Percentiles rank a stretch among this genome's conserved stretches.
Evolutionary conservation across 192 early-diverging fungal genomes (phyloP).

Genomic region (Backusella tarrabulga): DNA sequence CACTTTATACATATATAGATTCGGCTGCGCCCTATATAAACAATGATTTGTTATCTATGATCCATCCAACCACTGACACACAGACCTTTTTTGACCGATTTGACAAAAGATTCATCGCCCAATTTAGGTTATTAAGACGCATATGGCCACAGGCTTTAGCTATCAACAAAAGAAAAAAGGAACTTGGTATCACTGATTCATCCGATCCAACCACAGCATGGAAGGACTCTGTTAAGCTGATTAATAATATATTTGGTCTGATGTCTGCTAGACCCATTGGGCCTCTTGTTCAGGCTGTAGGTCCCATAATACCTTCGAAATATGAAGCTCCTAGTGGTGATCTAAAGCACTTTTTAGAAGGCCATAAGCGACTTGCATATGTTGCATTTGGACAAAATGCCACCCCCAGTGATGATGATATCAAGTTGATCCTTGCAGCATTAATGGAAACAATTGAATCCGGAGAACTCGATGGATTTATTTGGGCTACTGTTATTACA

Average conservation of each 20-base stretch:
- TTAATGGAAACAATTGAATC: slow-evolving; percentile 20
- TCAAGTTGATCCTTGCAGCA: slow-evolving; percentile 21
- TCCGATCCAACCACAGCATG: not conserved
- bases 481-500: slow-evolving; percentile 26
- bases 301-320: slow-evolving; percentile 30
- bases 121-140: not conserved
- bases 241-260: slow-evolving; percentile 27
- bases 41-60: not conserved
- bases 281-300: slow-evolving; percentile 28
- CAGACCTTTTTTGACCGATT: not conserved
- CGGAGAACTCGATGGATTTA: slow-evolving; percentile 31
- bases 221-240: slow-evolving; percentile 16
- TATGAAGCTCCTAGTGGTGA: slow-evolving; percentile 9
- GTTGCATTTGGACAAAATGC: slow-evolving; percentile 33
- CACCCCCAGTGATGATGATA: slow-evolving; percentile 3
- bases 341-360: slow-evolving; percentile 16
- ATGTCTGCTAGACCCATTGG: slow-evolving; percentile 20
- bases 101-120: not conserved
- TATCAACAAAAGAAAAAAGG: not conserved
- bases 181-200: not conserved
- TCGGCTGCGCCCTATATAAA: not conserved
- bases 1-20: not conserved
- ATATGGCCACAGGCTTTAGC: not conserved
- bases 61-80: not conserved
- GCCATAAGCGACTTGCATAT: slow-evolving; percentile 24